Evolutionary conservation across 2,329 filamentous ascomycete species (phyloP), one percentile per base, ranked within the genome.

Genomic region (Cladophialophora carrionii): DNA sequence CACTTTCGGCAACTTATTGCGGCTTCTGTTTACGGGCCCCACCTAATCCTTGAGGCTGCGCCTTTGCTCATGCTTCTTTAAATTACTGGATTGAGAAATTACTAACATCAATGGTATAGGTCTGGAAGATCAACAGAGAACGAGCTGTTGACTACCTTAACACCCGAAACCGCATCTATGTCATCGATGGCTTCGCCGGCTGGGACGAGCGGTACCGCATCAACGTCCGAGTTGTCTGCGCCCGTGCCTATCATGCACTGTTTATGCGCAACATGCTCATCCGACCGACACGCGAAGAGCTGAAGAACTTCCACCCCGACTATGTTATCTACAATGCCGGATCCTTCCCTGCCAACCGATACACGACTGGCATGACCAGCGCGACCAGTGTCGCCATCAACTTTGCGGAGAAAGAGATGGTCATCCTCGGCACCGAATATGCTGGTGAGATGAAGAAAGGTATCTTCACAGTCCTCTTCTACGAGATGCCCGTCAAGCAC

Each of bases 191-290:
- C 71, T 99, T 89, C 78, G 95, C 95, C 72, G 95, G 95, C 79
- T 99, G 95, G 95, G 95, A 99, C 75, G 90, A 96, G 84, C 93
- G 95, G 80, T 99, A 99, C 85, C 87, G 93, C 72, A 98, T 99
- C 83, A 91, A 89, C 75, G 95, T 99, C 74, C 93, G 95, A 76
- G 94, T 99, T 71, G 93, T 99, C 77, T 99, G 95, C 83, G 95
- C 95, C 72, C 93, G 95, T 78, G 95, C 95, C 80, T 99, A 99
- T 86, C 95, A 99, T 86, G 95, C 95, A 69, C 88, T 99, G 71
- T 99, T 99, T 88, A 99, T 99, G 95, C 91, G 93, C 78, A 99
- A 99, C 86, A 99, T 99, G 95, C 90, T 99, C 77, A 99, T 99
- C 84, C 90, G 95, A 73, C 95, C 95, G 70, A 84, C 88, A 60